Conservation (phyloP, 2,329 filamentous ascomycete species). For the Cladosporium sp. region DNA sequence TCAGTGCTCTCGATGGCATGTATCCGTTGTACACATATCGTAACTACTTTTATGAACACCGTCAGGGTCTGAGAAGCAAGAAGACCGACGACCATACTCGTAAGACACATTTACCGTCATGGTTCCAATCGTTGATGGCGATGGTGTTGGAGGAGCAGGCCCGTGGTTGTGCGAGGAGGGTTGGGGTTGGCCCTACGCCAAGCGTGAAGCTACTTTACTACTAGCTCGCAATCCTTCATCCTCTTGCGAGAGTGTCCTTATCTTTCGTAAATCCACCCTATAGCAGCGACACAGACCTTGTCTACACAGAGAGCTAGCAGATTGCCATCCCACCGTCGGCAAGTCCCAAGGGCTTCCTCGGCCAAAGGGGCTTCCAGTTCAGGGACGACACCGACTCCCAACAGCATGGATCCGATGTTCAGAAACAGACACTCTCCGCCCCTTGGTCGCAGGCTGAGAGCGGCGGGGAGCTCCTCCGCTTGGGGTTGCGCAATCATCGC, state of each 20-base stretch:
- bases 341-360: background rate
- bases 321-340: background rate
- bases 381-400: background rate
- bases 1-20: background rate
- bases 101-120: too few relatives aligned
- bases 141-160: too few relatives aligned
- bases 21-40: background rate
- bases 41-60: background rate
- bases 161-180: background rate
- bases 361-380: background rate
- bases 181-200: background rate
- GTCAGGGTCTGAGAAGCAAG: too few relatives aligned
- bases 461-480: slow-evolving; percentile 3
- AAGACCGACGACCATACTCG: too few relatives aligned
- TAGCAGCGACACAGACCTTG: background rate
- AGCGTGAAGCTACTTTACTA: background rate
- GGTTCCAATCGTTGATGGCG: too few relatives aligned
- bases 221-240: background rate
- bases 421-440: slow-evolving; percentile 4
- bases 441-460: background rate
- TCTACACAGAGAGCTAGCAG: background rate
- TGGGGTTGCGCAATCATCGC: background rate
- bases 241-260: background rate
- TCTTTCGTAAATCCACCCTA: background rate
- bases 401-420: slow-evolving; percentile 3